A percentile compares a stretch with the other conserved stretches of the same genome.
These are phyloP conservation scores for Penicillium sp. DNA, from an alignment of 2,329 filamentous ascomycete genomes.

Conservation along the genomic window DNA sequence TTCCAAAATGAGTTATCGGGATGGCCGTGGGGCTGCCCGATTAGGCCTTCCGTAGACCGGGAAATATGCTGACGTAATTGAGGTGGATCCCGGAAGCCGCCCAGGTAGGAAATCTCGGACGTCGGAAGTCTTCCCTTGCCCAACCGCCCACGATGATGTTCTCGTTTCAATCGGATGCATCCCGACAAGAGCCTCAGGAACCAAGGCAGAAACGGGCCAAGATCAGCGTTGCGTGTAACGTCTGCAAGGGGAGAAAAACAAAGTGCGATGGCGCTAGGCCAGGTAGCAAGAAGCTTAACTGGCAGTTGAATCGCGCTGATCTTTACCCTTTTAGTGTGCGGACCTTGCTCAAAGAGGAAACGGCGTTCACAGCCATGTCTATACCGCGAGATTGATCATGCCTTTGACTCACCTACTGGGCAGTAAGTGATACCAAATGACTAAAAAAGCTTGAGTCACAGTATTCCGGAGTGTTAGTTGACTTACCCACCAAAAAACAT, in stretches of 20 bases:
- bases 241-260: slow-evolving; percentile 7
- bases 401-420: not conserved
- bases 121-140: not conserved
- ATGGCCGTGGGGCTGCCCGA: not conserved
- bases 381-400: slow-evolving; percentile 4
- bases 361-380: not conserved
- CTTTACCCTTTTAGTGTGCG: not conserved
- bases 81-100: not conserved
- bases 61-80: not conserved
- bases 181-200: not conserved
- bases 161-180: slow-evolving; percentile 3
- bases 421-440: not conserved
- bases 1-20: not conserved
- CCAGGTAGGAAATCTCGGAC: not conserved
- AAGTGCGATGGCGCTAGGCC: slow-evolving; percentile 7
- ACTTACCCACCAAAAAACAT: not conserved
- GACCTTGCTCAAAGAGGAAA: slow-evolving; percentile 10
- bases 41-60: not conserved
- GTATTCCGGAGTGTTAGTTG: not conserved
- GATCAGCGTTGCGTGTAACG: slow-evolving; percentile 6
- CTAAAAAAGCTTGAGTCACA: too few relatives aligned
- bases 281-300: not conserved
- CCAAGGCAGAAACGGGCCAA: slow-evolving; percentile 1
- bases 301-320: not conserved
- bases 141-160: slow-evolving; percentile 4